Evolutionary conservation across 2,329 filamentous ascomycete genomes (phyloP).

Genomic region (Exophiala phaeomuriformis): DNA sequence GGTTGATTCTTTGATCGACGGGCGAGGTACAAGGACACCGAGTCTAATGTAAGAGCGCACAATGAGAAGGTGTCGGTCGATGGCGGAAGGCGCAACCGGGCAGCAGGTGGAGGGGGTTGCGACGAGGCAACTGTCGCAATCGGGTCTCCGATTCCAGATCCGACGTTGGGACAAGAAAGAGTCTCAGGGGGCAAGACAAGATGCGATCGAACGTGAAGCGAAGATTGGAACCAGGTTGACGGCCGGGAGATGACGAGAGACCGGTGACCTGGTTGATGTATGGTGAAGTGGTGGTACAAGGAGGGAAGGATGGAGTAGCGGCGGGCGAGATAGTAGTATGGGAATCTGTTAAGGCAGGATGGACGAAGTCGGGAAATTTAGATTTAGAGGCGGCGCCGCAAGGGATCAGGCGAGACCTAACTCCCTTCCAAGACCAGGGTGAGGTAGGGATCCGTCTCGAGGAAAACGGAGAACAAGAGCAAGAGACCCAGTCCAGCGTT

Average conservation of each 20-base stretch:
- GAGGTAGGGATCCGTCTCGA: conserved; percentile 10
- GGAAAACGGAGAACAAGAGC: conserved; percentile 1
- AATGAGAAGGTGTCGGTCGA: background rate
- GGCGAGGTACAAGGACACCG: background rate
- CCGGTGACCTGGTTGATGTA: background rate
- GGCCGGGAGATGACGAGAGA: background rate
- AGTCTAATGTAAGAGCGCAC: background rate
- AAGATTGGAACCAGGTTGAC: background rate
- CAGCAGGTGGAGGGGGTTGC: background rate
- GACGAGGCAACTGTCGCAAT: background rate
- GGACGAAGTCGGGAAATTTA: conserved; percentile 19
- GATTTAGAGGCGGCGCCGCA: conserved; percentile 17
- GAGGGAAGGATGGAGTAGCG: background rate
- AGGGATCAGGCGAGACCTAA: conserved; percentile 21
- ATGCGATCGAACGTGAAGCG: background rate
- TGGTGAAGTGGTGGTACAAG: conserved; percentile 1
- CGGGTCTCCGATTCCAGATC: background rate
- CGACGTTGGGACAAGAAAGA: conserved; percentile 1
- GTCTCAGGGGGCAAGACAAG: background rate
- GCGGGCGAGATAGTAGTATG: background rate
- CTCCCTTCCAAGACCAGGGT: conserved; percentile 9
- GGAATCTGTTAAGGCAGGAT: conserved; percentile 1
- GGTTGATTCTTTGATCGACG: no score
- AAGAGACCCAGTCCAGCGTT: background rate
- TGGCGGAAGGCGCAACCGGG: background rate